A percentile compares a stretch with the other conserved stretches of the same genome.
phyloP scores from a whole-genome alignment of 805 yeast species.

The Saccharomycopsis sp. region DNA sequence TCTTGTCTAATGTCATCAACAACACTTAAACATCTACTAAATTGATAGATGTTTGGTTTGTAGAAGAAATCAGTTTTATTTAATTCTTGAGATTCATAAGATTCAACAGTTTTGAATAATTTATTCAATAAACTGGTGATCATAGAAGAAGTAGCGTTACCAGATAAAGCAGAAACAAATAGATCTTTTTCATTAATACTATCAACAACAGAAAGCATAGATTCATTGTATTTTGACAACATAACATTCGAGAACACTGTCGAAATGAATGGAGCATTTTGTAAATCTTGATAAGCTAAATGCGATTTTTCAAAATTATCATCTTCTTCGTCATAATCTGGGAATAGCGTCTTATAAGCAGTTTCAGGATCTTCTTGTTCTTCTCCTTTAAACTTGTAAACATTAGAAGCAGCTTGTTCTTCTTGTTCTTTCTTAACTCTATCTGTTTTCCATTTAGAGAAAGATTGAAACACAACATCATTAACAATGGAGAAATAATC shows the following conservation, averaged over 20 bases:
- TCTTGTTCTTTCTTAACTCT: slow-evolving; percentile 9
- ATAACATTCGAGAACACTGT: slow-evolving; percentile 7
- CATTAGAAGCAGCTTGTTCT: slow-evolving; percentile 2
- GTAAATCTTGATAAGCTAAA: too few species aligned
- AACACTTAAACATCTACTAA: slow-evolving; percentile 37
- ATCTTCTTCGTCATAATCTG: slow-evolving; percentile 15
- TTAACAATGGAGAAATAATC: slow-evolving; percentile 1
- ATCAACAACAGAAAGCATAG: slow-evolving; percentile 5
- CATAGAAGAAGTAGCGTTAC: slow-evolving; percentile 5
- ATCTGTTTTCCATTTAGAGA: slow-evolving; percentile 12
- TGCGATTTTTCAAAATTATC: too few species aligned
- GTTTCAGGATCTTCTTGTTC: slow-evolving; percentile 18
- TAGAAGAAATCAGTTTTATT: slow-evolving; percentile 21
- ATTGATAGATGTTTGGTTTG: slow-evolving; percentile 26
- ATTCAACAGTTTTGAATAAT: not conserved
- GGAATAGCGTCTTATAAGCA: slow-evolving; percentile 14
- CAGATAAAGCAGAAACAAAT: not conserved
- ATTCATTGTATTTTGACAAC: not conserved
- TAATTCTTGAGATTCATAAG: slow-evolving; percentile 15
- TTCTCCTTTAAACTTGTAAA: slow-evolving; percentile 13
- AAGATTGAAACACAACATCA: slow-evolving; percentile 4
- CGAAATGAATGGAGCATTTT: slow-evolving; percentile 7
- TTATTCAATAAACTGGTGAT: slow-evolving; percentile 8
- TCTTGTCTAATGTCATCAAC: slow-evolving; percentile 35
- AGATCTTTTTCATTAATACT: not conserved